phyloP scores from a whole-genome alignment of 768 basidiomycete species.

The Daedalea quercina region DNA sequence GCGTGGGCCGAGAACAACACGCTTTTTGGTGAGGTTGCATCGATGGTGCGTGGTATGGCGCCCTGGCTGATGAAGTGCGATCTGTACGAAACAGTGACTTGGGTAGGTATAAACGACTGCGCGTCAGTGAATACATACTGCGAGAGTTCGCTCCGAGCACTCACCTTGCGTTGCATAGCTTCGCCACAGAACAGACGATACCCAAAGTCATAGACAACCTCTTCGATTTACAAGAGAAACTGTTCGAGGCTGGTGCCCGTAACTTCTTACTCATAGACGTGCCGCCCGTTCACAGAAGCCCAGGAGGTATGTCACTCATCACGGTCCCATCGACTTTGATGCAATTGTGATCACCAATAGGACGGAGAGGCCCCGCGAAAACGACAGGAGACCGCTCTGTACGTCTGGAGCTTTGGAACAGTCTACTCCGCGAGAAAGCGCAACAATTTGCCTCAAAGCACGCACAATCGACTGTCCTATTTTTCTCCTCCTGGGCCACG shows the following conservation, averaged over 20 bases:
- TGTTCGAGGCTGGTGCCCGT: conserved; percentile 39
- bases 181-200: neutral
- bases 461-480: conserved; percentile 38
- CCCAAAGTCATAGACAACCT: conserved; percentile 26
- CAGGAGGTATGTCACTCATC: conserved; percentile 25
- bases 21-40: conserved; percentile 19
- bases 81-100: conserved; percentile 43
- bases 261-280: conserved; percentile 58
- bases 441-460: conserved; percentile 32
- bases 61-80: neutral
- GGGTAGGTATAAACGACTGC: conserved; percentile 66
- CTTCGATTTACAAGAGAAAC: conserved; percentile 37
- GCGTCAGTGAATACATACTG: conserved; percentile 28
- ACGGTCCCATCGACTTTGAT: neutral
- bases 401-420: conserved; percentile 38
- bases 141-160: neutral
- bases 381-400: neutral
- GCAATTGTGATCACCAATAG: neutral
- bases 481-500: conserved; percentile 41
- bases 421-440: conserved; percentile 24
- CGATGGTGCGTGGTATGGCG: neutral
- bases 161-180: neutral
- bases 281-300: conserved; percentile 46
- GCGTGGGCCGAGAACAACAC: conserved; percentile 18
- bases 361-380: neutral